Conservation (phyloP, 2,329 filamentous ascomycete species). For the Xylaria sp. region DNA sequence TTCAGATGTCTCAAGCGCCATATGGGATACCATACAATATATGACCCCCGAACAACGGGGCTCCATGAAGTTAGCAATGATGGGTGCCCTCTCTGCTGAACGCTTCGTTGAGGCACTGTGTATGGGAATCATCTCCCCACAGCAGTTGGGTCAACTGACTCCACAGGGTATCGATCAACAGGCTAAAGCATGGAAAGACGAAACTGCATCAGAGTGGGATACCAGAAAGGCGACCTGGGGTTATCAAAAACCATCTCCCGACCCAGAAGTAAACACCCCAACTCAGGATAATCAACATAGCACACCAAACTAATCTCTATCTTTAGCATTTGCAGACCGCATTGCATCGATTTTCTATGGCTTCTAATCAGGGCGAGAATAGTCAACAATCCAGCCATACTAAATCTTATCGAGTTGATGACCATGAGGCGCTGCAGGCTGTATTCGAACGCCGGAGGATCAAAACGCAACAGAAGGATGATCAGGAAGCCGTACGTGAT, state of each 20-base stretch:
- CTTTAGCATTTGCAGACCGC: conserved; percentile 41
- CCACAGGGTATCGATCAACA: conserved; percentile 26
- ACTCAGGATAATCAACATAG: conserved; percentile 16
- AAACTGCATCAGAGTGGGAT: conserved; percentile 37
- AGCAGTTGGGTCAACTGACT: conserved; percentile 38
- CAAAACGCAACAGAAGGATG: conserved; percentile 31
- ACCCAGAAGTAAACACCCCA: conserved; percentile 44
- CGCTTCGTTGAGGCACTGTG: conserved; percentile 45
- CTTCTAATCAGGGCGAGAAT: conserved; percentile 21
- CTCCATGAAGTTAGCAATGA: conserved; percentile 37
- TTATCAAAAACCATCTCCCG: conserved; percentile 18
- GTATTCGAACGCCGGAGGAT: conserved; percentile 38
- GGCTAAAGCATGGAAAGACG: conserved; percentile 23
- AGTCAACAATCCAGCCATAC: conserved; percentile 21
- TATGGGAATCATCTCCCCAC: conserved; percentile 34
- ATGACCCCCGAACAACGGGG: conserved; percentile 21
- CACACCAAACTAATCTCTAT: conserved; percentile 36
- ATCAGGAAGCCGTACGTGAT: conserved; percentile 37
- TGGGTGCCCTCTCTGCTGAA: conserved; percentile 32
- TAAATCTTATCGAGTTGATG: conserved; percentile 46
- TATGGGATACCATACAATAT: conserved; percentile 33
- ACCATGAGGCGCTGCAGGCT: conserved; percentile 39
- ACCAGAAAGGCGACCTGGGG: conserved; percentile 20
- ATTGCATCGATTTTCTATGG: conserved; percentile 35
- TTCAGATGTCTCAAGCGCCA: conserved; percentile 28